phyloP scores from a whole-genome alignment of 805 yeast species.

The Candida nanaspora region DNA sequence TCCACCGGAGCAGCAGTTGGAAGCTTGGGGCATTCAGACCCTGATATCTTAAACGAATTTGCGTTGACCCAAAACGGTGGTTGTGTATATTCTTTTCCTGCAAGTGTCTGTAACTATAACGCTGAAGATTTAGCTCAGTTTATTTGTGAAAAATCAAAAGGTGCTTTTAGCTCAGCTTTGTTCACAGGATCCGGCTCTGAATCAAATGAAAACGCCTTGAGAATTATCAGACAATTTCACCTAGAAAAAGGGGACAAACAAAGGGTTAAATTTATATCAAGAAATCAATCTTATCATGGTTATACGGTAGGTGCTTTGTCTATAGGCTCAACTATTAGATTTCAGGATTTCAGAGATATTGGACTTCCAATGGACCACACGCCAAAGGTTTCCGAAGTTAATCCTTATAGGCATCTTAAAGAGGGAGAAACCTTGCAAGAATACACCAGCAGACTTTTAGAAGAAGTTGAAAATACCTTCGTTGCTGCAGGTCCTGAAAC shows the following conservation, averaged over 20 bases:
- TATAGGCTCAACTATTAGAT: slow-evolving; percentile 30
- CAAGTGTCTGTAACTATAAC: slow-evolving; percentile 27
- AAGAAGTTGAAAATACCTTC: slow-evolving; percentile 35
- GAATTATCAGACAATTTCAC: slow-evolving; percentile 51
- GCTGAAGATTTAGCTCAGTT: slow-evolving; percentile 37
- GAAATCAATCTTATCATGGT: slow-evolving; percentile 42
- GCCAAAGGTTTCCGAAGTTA: slow-evolving; percentile 24
- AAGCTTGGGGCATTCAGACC: slow-evolving; percentile 38
- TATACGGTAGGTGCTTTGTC: slow-evolving; percentile 41
- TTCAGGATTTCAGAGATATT: slow-evolving; percentile 24
- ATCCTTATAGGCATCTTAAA: slow-evolving; percentile 24
- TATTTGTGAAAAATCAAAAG: slow-evolving; percentile 33
- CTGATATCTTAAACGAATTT: slow-evolving; percentile 32
- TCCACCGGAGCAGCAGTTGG: slow-evolving; percentile 51
- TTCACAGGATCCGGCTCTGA: slow-evolving; percentile 71
- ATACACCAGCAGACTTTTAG: slow-evolving; percentile 29
- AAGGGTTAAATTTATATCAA: slow-evolving; percentile 34
- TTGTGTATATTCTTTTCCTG: slow-evolving; percentile 30
- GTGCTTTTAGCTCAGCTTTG: slow-evolving; percentile 31
- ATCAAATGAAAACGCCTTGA: slow-evolving; percentile 74
- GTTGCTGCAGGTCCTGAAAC: slow-evolving; percentile 33
- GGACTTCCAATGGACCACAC: slow-evolving; percentile 13
- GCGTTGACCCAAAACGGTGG: slow-evolving; percentile 25
- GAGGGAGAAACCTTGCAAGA: slow-evolving; percentile 32
- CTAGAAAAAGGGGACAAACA: slow-evolving; percentile 34